Evolutionary conservation across 768 basidiomycete genomes (phyloP).

Genomic region (Hypholoma sublateritium): DNA sequence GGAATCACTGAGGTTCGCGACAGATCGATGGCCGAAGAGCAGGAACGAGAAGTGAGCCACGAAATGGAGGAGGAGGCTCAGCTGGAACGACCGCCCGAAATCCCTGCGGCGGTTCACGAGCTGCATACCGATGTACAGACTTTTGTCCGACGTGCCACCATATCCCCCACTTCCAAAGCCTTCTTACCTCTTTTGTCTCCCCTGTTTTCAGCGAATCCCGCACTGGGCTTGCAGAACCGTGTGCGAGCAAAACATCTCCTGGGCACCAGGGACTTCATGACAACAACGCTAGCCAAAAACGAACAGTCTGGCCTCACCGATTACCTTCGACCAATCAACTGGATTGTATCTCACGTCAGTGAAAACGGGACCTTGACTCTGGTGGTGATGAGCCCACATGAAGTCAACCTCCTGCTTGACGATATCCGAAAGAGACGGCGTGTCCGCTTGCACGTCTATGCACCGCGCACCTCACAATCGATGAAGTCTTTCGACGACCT

Average conservation of each 20-base stretch:
- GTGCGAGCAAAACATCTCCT: slow-evolving; percentile 24
- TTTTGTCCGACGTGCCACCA: slow-evolving; percentile 29
- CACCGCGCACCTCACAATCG: slow-evolving; percentile 32
- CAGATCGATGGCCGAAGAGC: slow-evolving; percentile 42
- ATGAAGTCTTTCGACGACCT: slow-evolving; percentile 39
- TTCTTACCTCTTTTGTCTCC: slow-evolving; percentile 23
- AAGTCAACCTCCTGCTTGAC: slow-evolving; percentile 36
- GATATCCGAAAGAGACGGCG: slow-evolving; percentile 28
- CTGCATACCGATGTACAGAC: slow-evolving; percentile 23
- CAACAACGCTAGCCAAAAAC: slow-evolving; percentile 21
- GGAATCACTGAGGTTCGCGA: slow-evolving; percentile 22
- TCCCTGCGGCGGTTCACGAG: slow-evolving; percentile 24
- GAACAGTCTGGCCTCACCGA: slow-evolving; percentile 19
- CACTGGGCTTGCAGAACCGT: not conserved
- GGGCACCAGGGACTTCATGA: slow-evolving; percentile 34
- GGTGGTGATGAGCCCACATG: slow-evolving; percentile 39
- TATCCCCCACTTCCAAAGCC: slow-evolving; percentile 11
- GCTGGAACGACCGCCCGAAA: slow-evolving; percentile 32
- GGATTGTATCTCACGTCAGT: slow-evolving; percentile 34
- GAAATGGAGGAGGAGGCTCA: slow-evolving; percentile 43
- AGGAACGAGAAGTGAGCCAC: slow-evolving; percentile 46
- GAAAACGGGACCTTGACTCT: slow-evolving; percentile 12
- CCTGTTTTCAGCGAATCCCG: slow-evolving; percentile 11
- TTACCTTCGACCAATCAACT: slow-evolving; percentile 39
- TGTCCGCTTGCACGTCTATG: slow-evolving; percentile 42